Evolutionary conservation across 768 basidiomycete genomes (phyloP).

Genomic region (Kondoa malvinella): DNA sequence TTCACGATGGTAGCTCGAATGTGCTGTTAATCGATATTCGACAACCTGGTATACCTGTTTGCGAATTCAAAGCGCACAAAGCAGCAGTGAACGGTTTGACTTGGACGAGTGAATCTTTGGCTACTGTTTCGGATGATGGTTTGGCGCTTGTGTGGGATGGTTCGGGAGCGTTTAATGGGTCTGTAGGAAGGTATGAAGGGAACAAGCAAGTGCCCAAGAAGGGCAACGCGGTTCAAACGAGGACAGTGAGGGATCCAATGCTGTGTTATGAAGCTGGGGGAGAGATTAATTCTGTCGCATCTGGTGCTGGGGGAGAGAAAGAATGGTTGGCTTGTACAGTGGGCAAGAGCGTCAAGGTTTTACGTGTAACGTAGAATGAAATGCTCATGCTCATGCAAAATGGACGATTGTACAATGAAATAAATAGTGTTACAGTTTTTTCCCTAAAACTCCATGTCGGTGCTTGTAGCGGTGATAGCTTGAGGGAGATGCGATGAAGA

Average conservation of each 20-base stretch:
- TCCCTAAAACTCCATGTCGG: too few relatives aligned
- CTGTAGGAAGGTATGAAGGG: constrained; percentile 10
- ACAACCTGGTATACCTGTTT: constrained; percentile 83
- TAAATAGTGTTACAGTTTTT: too few relatives aligned
- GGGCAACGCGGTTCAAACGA: constrained; percentile 45
- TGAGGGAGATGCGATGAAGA: too few relatives aligned
- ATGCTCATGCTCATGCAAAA: too few relatives aligned
- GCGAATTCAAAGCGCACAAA: constrained; percentile 71
- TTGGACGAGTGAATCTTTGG: constrained; percentile 41
- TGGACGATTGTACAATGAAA: too few relatives aligned
- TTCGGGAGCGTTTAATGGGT: constrained; percentile 4
- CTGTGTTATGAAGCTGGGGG: constrained; percentile 64
- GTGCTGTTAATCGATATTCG: constrained; percentile 94
- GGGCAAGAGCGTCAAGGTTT: constrained; percentile 47
- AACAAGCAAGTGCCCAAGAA: constrained; percentile 53
- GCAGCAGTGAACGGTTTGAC: constrained; percentile 69
- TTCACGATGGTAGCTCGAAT: constrained; percentile 79
- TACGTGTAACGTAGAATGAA: too few relatives aligned
- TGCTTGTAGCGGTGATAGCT: too few relatives aligned
- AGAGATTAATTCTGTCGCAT: constrained; percentile 69
- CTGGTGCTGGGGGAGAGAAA: constrained; percentile 34
- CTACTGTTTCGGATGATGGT: constrained; percentile 5
- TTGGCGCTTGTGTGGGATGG: constrained; percentile 13
- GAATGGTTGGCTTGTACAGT: constrained; percentile 76
- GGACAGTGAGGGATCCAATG: constrained; percentile 51